These are phyloP conservation scores for Nitzschia sp. DNA, from an alignment of 108 stramenopile species.

Conservation along the genomic window DNA sequence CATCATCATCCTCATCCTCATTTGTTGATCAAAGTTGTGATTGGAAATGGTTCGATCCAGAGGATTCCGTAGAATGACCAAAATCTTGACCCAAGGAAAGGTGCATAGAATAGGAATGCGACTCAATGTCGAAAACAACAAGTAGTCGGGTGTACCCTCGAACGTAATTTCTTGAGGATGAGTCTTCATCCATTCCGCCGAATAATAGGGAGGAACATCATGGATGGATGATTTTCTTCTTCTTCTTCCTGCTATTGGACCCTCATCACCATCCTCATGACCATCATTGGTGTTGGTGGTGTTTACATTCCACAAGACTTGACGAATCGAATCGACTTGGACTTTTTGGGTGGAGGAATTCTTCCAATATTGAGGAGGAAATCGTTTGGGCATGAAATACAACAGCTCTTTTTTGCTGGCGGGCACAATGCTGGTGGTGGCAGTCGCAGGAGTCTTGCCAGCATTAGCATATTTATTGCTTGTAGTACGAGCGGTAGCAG, in stretches of 20 bases:
- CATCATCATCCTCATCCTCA: background rate
- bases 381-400: constrained; percentile 35
- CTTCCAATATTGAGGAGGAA: background rate
- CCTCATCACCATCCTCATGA: background rate
- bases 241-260: no score
- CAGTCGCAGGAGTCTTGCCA: no score
- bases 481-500: no score
- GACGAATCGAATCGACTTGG: background rate
- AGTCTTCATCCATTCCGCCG: no score
- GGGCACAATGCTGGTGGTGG: constrained; percentile 56
- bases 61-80: constrained; percentile 75
- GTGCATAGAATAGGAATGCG: constrained; percentile 24
- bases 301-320: background rate
- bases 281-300: background rate
- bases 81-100: constrained; percentile 46
- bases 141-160: constrained; percentile 32
- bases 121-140: constrained; percentile 6
- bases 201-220: no score
- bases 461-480: no score
- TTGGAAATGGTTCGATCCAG: constrained; percentile 64
- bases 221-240: no score
- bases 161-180: background rate
- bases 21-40: constrained; percentile 50
- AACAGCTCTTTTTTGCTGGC: constrained; percentile 74
- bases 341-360: background rate